Percentiles rank a stretch among this genome's conserved stretches.
phyloP scores from a whole-genome alignment of 257 asterid genomes.

The Salvia rosmarinus region DNA sequence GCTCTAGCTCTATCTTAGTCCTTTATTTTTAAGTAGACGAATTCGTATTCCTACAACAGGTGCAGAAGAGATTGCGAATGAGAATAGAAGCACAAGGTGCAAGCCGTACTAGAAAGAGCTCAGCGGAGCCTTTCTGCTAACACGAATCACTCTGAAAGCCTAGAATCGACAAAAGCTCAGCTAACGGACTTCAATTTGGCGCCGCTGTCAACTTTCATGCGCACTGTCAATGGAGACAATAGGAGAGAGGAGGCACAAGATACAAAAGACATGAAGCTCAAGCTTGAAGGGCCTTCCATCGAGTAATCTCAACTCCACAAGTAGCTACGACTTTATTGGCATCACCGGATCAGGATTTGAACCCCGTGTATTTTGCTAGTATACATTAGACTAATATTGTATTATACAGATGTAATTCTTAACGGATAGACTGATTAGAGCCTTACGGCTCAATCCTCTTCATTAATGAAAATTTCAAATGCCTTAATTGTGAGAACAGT shows the following conservation, averaged over 20 bases:
- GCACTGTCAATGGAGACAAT: conserved; percentile 54
- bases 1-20: background rate
- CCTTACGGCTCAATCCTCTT: background rate
- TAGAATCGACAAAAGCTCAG: conserved; percentile 66
- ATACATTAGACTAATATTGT: conserved; percentile 28
- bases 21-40: background rate
- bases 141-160: conserved; percentile 44
- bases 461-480: background rate
- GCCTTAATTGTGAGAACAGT: background rate
- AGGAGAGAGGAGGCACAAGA: conserved; percentile 40
- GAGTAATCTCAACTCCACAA: conserved; percentile 67
- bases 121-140: conserved; percentile 60
- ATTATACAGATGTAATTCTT: conserved; percentile 9
- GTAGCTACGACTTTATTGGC: conserved; percentile 68
- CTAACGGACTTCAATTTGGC: conserved; percentile 68
- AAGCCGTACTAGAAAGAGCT: conserved; percentile 77
- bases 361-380: conserved; percentile 15
- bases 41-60: conserved; percentile 45
- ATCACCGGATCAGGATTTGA: conserved; percentile 46
- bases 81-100: conserved; percentile 97
- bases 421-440: background rate
- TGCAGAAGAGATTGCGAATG: conserved; percentile 84
- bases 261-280: conserved; percentile 42
- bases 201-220: conserved; percentile 68
- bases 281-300: conserved; percentile 55